Base-by-base conservation (phyloP, 345 rosid genomes). In the Aethionema arabicum region DNA sequence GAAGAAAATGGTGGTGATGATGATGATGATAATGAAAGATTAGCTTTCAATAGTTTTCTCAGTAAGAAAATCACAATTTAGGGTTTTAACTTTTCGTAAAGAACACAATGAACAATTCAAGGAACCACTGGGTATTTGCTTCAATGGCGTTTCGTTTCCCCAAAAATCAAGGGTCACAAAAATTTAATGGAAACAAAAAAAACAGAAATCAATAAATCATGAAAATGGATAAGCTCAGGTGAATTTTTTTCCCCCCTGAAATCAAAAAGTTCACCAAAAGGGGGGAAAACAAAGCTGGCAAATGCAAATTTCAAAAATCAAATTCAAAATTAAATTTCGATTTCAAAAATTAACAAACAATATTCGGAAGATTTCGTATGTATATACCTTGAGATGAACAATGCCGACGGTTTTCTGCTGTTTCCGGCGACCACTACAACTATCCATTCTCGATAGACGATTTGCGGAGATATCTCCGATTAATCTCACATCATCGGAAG, bases 361-460 rank as follows among this genome's bases (percentile, higher is more conserved):
- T 41, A n/a, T 3, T 6, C 12, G 14, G 14, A 8, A 3, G 11
- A 12, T 43, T 11, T 43, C 38, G 15, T 11, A 43, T 51, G 48
- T 10, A 41, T 14, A 31, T 83, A 92, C 98, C 98, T 89, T 87
- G 16, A 89, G 76, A 61, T 78, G 93, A 69, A 87, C 96, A 78
- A 85, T 81, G 85, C 93, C 96, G 69, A 80, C 85, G 44, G 75
- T 74, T 71, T 84, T 89, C 33, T 64, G 82, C 14, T 75, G 84
- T 65, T 82, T 85, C 80, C 84, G 78, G 49, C 84, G 72, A 55
- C 74, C 78, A 63, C 83, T 79, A 52, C 80, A 73, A 64, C 79
- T 76, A 54, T 86, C 79, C 74, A 70, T 75, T 61, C 90, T 72
- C 21, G 86, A 63, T 6, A 79, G 74, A 74, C 91, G 80, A 65